Evolutionary conservation across 1,139 yeast species (phyloP), one percentile per base, ranked within the genome.

Genomic region (Trichomonascaceae sp.): DNA sequence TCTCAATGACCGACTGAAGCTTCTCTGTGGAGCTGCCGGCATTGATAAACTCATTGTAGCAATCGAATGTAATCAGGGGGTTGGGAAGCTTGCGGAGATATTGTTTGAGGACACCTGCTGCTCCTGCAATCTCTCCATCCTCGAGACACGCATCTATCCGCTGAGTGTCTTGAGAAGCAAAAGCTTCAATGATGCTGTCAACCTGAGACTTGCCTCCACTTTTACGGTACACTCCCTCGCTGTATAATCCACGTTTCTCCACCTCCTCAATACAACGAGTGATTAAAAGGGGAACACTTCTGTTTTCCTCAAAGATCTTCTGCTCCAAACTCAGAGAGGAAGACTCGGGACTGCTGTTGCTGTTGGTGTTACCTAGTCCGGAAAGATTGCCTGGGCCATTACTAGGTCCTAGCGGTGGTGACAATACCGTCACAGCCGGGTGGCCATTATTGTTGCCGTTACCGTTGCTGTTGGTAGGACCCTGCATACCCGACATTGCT

Each of bases 151-250:
- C 70, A 16, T 67, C 65, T 23, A 45, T 42, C 18, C 35, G 39
- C 15, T 44, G 44, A 16, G 41, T 47, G 33, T 44, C 44, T 14
- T 43, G 34, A 29, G 47, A 43, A 35, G 56, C 65, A 47, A 68
- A 69, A 37, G 59, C 56, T 37, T 59, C 60, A 45, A 62, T 60
- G 57, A 60, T 51, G 50, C 67, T 47, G 37, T 70, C 76, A 43
- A 82, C 73, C 35, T 84, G 82, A 11, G 89, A 73, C 39, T 79
- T 73, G 4, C 89, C 85, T 2, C 97, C 98, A 16, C 93, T 79
- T 43, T 87, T 79, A 47, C 98, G 69, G 59, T 89, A 89, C 27
- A 89, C 69, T 4, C 98, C 98, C 56, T 87, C 97, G 28, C 66
- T 61, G 31, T 67, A 74, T 46, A 81, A 52, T 6, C 93, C 87